Conservation (phyloP, 1,284 basidiomycete genomes). For the Gomphus bonarii region DNA sequence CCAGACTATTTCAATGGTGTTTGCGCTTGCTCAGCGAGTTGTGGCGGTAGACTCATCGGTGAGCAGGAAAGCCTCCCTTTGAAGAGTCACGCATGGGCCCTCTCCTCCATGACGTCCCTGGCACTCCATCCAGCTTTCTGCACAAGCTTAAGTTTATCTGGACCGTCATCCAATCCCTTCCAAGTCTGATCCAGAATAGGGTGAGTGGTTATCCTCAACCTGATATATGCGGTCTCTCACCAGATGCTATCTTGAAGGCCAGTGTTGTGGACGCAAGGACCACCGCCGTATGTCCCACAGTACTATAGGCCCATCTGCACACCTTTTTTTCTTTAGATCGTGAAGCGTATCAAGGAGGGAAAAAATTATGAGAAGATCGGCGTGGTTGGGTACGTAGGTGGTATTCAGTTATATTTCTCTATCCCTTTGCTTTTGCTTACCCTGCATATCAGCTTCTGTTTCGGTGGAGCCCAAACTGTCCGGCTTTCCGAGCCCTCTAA, state of each 20-base stretch:
- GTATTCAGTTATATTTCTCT: neutral
- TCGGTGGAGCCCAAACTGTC: constrained; percentile 37
- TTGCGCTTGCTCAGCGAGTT: constrained; percentile 9
- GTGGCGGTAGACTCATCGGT: neutral
- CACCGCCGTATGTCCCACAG: constrained; percentile 20
- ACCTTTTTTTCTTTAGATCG: constrained; percentile 29
- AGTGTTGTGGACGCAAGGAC: constrained; percentile 29
- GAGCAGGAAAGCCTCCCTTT: constrained; percentile 32
- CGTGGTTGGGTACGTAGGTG: constrained; percentile 40
- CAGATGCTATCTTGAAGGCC: constrained; percentile 12
- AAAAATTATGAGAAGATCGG: constrained; percentile 50
- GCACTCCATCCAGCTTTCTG: constrained; percentile 26
- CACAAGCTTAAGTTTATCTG: constrained; percentile 25
- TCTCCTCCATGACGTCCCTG: constrained; percentile 30
- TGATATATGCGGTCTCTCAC: neutral
- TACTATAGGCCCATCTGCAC: neutral
- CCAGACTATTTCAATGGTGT: constrained; percentile 41
- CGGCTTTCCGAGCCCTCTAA: constrained; percentile 27
- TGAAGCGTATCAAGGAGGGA: constrained; percentile 34
- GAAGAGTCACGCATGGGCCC: constrained; percentile 25
- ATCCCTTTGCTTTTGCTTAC: neutral
- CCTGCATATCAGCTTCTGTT: constrained; percentile 43
- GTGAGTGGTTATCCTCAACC: neutral
- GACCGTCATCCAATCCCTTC: constrained; percentile 23
- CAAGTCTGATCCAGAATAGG: constrained; percentile 27